Percentiles rank a stretch among this genome's conserved stretches.
Evolutionary conservation across 306 rosid genomes (phyloP).

Genomic region (Abrus precatorius): DNA sequence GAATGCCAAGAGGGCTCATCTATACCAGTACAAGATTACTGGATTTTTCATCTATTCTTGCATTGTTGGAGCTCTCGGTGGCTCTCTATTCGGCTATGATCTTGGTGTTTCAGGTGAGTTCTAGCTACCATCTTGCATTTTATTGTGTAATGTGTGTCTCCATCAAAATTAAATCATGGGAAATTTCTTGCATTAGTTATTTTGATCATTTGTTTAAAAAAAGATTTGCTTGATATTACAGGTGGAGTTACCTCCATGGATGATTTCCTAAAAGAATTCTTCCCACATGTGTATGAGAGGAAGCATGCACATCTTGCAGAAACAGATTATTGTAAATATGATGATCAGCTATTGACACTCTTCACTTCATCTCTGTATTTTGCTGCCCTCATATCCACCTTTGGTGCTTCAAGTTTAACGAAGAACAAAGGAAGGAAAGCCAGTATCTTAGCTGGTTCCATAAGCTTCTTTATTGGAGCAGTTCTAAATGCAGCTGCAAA

Average conservation of each 20-base stretch:
- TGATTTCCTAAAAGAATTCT: conserved; percentile 82
- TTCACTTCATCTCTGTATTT: conserved; percentile 86
- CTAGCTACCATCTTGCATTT: neutral
- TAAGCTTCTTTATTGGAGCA: conserved; percentile 85
- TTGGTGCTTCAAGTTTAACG: conserved; percentile 78
- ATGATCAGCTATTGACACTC: conserved; percentile 77
- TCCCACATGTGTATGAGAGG: conserved; percentile 72
- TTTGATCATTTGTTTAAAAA: no score
- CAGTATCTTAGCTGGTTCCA: conserved; percentile 87
- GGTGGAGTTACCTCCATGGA: conserved; percentile 99
- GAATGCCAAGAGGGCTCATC: conserved; percentile 68
- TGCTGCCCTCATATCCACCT: conserved; percentile 80
- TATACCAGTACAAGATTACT: conserved; percentile 71
- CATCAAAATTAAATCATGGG: neutral
- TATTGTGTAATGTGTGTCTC: neutral
- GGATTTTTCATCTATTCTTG: conserved; percentile 70
- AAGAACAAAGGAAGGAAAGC: conserved; percentile 80
- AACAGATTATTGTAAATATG: conserved; percentile 94
- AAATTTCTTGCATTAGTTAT: no score
- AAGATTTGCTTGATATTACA: conserved; percentile 1
- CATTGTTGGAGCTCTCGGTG: conserved; percentile 87
- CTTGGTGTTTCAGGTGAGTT: conserved; percentile 87
- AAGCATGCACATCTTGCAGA: conserved; percentile 74
- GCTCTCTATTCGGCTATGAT: conserved; percentile 88
- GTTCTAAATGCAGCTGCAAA: conserved; percentile 78